These are phyloP conservation scores for Periconia digitata DNA, from an alignment of 2,329 filamentous ascomycete genomes.

Conservation along the genomic window DNA sequence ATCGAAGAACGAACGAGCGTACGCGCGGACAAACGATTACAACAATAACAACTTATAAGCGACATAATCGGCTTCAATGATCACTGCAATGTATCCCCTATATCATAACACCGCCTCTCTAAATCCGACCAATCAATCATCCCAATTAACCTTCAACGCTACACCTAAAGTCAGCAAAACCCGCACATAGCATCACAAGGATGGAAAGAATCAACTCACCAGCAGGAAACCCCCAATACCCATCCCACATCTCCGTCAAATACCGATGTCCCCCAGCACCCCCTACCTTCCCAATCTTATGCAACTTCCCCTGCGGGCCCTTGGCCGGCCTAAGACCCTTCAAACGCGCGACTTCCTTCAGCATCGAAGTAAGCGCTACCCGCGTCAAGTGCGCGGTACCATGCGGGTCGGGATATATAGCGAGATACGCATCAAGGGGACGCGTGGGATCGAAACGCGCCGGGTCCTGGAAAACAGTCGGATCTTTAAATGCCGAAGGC, in stretches of 20 bases:
- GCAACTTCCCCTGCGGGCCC: constrained; percentile 44
- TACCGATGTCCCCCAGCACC: constrained; percentile 40
- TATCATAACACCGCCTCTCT: neutral
- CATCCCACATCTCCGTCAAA: constrained; percentile 52
- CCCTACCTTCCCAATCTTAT: constrained; percentile 39
- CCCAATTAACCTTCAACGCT: constrained; percentile 36
- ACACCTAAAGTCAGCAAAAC: constrained; percentile 10
- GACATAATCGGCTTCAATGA: no score
- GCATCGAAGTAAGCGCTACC: constrained; percentile 49
- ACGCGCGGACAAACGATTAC: no score
- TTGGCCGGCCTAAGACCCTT: constrained; percentile 42
- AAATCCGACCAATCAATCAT: constrained; percentile 13
- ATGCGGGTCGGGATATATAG: constrained; percentile 47
- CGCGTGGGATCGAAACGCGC: constrained; percentile 43
- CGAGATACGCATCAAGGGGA: constrained; percentile 47
- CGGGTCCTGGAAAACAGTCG: constrained; percentile 45
- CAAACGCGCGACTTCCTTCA: constrained; percentile 47
- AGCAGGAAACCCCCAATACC: constrained; percentile 50
- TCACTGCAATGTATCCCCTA: no score
- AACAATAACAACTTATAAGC: no score
- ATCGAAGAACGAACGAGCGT: no score
- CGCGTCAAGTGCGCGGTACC: constrained; percentile 48
- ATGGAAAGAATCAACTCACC: constrained; percentile 39
- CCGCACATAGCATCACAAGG: neutral
- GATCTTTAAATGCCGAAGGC: constrained; percentile 45